Conservation (phyloP, 495 filamentous ascomycete genomes). For the Talaromyces ruber region DNA sequence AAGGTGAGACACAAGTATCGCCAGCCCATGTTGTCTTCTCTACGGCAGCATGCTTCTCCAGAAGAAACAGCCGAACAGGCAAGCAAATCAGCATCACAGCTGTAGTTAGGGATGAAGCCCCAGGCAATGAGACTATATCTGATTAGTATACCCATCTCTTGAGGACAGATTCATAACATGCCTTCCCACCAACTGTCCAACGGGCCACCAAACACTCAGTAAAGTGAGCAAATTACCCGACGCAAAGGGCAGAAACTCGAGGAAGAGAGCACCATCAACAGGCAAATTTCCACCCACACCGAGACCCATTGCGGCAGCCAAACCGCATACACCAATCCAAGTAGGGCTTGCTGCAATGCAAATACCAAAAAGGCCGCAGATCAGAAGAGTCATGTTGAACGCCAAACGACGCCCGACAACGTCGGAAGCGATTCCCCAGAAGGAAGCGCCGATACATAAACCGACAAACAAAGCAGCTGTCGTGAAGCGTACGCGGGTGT, state of each 20-base stretch:
- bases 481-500: slow-evolving; percentile 42
- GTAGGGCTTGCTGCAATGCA: slow-evolving; percentile 42
- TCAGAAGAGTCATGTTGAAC: slow-evolving; percentile 50
- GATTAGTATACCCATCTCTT: slow-evolving; percentile 9
- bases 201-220: slow-evolving; percentile 52
- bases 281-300: slow-evolving; percentile 54
- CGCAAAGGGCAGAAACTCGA: slow-evolving; percentile 49
- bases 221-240: slow-evolving; percentile 46
- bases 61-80: slow-evolving; percentile 26
- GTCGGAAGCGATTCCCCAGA: slow-evolving; percentile 53
- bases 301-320: slow-evolving; percentile 43
- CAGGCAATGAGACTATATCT: slow-evolving; percentile 44
- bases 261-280: slow-evolving; percentile 49
- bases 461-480: slow-evolving; percentile 48
- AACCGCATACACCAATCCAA: slow-evolving; percentile 42
- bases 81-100: slow-evolving; percentile 27
- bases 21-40: slow-evolving; percentile 69
- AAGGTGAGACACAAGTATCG: slow-evolving; percentile 64
- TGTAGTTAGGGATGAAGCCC: slow-evolving; percentile 47
- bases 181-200: slow-evolving; percentile 45
- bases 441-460: slow-evolving; percentile 48
- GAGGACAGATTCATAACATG: slow-evolving; percentile 8
- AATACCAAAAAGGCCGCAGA: slow-evolving; percentile 47
- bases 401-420: slow-evolving; percentile 49
- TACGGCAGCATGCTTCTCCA: slow-evolving; percentile 41